Evolutionary conservation across 179 eudicot genomes (phyloP).

Genomic region (Beta macrorhiza): DNA sequence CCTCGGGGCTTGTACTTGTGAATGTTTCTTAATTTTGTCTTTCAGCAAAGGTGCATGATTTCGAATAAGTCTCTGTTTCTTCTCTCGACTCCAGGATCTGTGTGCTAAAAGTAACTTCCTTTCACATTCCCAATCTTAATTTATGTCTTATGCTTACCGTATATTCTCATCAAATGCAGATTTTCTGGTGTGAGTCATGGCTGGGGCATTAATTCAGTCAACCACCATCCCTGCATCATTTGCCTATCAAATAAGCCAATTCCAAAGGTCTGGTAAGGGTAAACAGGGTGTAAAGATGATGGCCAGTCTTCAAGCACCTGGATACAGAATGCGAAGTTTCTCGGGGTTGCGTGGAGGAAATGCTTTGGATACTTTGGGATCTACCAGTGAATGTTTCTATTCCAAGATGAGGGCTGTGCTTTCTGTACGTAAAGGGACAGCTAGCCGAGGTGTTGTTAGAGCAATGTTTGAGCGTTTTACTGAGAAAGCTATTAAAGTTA

Average conservation of each 20-base stretch:
- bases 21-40: not conserved
- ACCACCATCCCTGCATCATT: slow-evolving; percentile 54
- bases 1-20: not conserved
- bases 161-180: slow-evolving; percentile 32
- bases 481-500: slow-evolving; percentile 94
- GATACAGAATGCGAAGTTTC: slow-evolving; percentile 52
- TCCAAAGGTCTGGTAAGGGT: slow-evolving; percentile 52
- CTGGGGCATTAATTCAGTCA: slow-evolving; percentile 67
- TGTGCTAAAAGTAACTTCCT: not conserved
- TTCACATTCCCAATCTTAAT: not conserved
- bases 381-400: slow-evolving; percentile 46
- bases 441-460: slow-evolving; percentile 49
- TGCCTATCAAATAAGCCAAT: slow-evolving; percentile 42
- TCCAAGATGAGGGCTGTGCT: slow-evolving; percentile 52
- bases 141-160: slow-evolving; percentile 12
- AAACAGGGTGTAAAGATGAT: slow-evolving; percentile 52
- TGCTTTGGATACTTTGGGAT: slow-evolving; percentile 47
- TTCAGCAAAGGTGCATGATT: not conserved
- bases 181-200: slow-evolving; percentile 53
- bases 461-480: slow-evolving; percentile 98
- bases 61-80: no score
- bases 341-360: slow-evolving; percentile 68
- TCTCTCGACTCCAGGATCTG: no score
- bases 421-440: slow-evolving; percentile 48
- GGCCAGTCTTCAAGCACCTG: slow-evolving; percentile 42